Base-by-base conservation (phyloP, 139 green algal genomes). In the Volvox africanus region DNA sequence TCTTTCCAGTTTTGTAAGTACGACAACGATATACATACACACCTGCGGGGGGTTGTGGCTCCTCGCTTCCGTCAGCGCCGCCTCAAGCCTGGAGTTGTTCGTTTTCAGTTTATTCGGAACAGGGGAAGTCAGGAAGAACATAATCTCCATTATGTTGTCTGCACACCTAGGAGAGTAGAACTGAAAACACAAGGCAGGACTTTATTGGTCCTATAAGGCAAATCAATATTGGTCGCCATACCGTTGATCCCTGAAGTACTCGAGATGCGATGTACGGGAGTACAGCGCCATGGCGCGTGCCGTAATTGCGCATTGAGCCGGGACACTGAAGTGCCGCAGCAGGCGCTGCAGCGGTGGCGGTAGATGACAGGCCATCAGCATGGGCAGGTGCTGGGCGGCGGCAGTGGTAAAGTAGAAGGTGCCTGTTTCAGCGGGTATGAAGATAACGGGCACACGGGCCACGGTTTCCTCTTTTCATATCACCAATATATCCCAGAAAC, bases 221-320 rank as follows among this genome's bases (percentile, higher is more conserved):
- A 9, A 55, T 55, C 5, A 55, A 55, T 55, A 55, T 9, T 9
- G 44, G 44, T 55, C 44, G 44, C 65, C 78, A 20, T 44, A 86
- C 80, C 80, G 21, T 22, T 37, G 21, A 28, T 86, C 80, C 24
- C 55, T 37, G 80, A 86, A 86, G 80, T 73, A 86, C 80, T 86
- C 80, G 5, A n/a, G 17, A 30, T 86, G 61, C 19, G 82, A 61
- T 22, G 61, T 62, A 21, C 44, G 28, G 2, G 83, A 67, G 26
- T 89, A 68, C 36, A 80, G 83, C 68, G 67, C 83, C 83, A 89
- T 89, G 83, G 83, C 83, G 17, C 83, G 35, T 2, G 83, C 83
- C 36, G 65, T 62, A 37, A 80, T 80, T 13, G 36, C 67, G 26
- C 36, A 44, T 37, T 89, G 83, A 17, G 83, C 83, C 36, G 36